A percentile compares a stretch with the other conserved stretches of the same genome.
Evolutionary conservation across 2,329 filamentous ascomycete genomes (phyloP).

Genomic region (Penicillium sp.): DNA sequence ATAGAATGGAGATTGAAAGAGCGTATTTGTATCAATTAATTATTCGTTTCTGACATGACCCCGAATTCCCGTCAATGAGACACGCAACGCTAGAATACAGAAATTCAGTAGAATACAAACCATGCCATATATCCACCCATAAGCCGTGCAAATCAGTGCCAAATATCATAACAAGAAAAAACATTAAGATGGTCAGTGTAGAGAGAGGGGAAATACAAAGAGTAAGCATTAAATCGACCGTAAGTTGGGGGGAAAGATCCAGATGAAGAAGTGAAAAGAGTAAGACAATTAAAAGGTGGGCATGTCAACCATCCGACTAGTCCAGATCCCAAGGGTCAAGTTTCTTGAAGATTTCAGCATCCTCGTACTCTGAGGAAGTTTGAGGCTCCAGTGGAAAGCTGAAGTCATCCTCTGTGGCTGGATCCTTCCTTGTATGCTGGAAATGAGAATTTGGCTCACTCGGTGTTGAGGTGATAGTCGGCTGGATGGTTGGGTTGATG

Average conservation of each 20-base stretch:
- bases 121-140: conserved; percentile 13
- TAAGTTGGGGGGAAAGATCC: conserved; percentile 1
- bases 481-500: conserved; percentile 30
- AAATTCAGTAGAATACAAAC: conserved; percentile 9
- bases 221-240: conserved; percentile 18
- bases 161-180: conserved; percentile 10
- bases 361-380: conserved; percentile 25
- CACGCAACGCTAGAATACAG: conserved; percentile 26
- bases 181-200: conserved; percentile 10
- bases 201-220: conserved; percentile 5
- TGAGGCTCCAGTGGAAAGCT: conserved; percentile 39
- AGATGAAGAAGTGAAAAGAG: conserved; percentile 3
- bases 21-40: conserved; percentile 6
- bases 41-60: neutral
- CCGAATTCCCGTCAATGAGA: neutral
- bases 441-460: conserved; percentile 19
- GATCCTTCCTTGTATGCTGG: conserved; percentile 15
- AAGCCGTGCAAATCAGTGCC: conserved; percentile 12
- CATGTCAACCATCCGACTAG: conserved; percentile 4
- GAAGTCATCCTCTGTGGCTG: conserved; percentile 40
- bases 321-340: conserved; percentile 33
- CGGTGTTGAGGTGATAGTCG: conserved; percentile 24
- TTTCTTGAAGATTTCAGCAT: conserved; percentile 19
- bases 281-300: neutral
- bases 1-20: neutral